Evolutionary conservation across 2,329 filamentous ascomycete species (phyloP).

Genomic region (Aspergillus jensenii): DNA sequence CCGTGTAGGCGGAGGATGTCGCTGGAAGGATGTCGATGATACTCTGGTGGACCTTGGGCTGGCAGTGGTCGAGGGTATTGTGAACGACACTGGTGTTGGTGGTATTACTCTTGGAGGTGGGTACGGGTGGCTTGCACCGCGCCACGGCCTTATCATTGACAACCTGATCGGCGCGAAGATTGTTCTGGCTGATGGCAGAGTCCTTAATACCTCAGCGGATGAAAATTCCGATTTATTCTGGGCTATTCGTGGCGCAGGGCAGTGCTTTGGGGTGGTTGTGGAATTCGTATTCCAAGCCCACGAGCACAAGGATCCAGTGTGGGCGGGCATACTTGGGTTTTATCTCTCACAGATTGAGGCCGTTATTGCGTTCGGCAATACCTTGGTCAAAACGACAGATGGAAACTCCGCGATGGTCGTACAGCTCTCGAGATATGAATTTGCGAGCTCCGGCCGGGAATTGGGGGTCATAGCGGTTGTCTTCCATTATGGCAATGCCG

Average conservation of each 20-base stretch:
- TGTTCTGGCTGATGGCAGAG: slow-evolving; percentile 39
- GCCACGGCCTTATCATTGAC: slow-evolving; percentile 55
- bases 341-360: slow-evolving; percentile 21
- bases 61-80: slow-evolving; percentile 60
- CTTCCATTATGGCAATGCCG: slow-evolving; percentile 14
- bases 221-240: slow-evolving; percentile 51
- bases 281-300: slow-evolving; percentile 41
- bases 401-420: slow-evolving; percentile 12
- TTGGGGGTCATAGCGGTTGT: slow-evolving; percentile 3
- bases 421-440: not conserved
- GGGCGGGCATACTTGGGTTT: slow-evolving; percentile 30
- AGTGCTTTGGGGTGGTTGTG: slow-evolving; percentile 43
- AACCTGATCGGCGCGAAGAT: slow-evolving; percentile 40
- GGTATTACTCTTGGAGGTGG: slow-evolving; percentile 59
- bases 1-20: slow-evolving; percentile 52
- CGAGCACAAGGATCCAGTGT: slow-evolving; percentile 34
- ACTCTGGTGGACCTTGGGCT: slow-evolving; percentile 52
- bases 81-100: slow-evolving; percentile 61
- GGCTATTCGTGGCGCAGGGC: slow-evolving; percentile 44
- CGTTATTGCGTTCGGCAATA: slow-evolving; percentile 19
- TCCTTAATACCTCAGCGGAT: slow-evolving; percentile 35
- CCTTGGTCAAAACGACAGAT: slow-evolving; percentile 3
- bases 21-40: slow-evolving; percentile 51
- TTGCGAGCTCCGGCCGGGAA: not conserved
- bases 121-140: slow-evolving; percentile 55